Base-by-base conservation (phyloP, 129 eudicot species). In the Silybum marianum region DNA sequence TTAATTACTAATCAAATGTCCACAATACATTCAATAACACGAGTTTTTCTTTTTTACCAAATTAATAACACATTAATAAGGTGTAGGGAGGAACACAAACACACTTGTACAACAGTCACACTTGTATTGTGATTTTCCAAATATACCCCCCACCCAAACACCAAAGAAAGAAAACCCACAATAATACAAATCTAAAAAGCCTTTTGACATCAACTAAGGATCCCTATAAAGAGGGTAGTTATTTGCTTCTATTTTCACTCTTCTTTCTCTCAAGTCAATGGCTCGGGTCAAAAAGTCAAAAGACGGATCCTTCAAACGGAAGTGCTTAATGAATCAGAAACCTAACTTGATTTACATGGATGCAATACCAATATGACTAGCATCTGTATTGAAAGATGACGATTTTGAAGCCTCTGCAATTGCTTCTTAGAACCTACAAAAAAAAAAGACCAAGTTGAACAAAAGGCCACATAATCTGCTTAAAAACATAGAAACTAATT, bases 241-340 rank as follows among this genome's bases (percentile, higher is more conserved):
- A 77, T 62, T 83, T 46, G 74, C 75, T 39, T 77, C 81, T 38
- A 19, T 77, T 71, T 73, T 58, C 28, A 73, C 68, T 81, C 82
- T 71, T 60, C 62, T 39, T 71, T 54, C 65, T 39, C 68, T 70
- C 24, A 70, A 69, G 78, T 75, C 80, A 79, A 79, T 84, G 71
- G 78, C 80, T 48, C 84, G 73, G 81, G 79, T 81, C 80, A 81
- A 81, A 80, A 75, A 83, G 79, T 81, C 80, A 75, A 28, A 81
- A 44, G 75, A 58, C 77, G 58, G 73, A 72, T 40, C 71, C 51
- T 78, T 36, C 75, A 77, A 80, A 80, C 81, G 24, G 28, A 68
- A 58, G 66, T 18, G 23, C 66, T 58, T 18, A 22, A 58, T 19
- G 9, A 58, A 58, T 58, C 23, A 19, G 66, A 58, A 58, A 58